Percentiles rank a stretch among this genome's conserved stretches.
phyloP scores from a whole-genome alignment of 768 basidiomycete species.

The Dentipellis sp. region DNA sequence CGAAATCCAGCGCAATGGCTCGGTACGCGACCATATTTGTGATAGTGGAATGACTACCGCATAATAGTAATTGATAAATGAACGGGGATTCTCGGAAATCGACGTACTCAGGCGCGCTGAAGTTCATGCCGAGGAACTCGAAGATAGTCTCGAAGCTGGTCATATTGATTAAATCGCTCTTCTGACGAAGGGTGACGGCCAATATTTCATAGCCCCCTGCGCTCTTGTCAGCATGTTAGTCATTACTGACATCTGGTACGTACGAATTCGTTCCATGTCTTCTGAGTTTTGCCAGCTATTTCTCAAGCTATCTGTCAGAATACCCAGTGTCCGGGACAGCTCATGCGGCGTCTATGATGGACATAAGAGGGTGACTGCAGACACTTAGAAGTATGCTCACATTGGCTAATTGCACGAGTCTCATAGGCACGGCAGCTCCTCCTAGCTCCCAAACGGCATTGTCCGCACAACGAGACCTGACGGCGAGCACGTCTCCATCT shows the following conservation, averaged over 20 bases:
- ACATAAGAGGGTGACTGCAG: not conserved
- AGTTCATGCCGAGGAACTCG: constrained; percentile 79
- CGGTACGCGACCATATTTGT: constrained; percentile 77
- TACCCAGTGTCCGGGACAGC: constrained; percentile 58
- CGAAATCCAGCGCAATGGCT: constrained; percentile 80
- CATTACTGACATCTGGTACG: constrained; percentile 20
- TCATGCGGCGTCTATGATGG: constrained; percentile 59
- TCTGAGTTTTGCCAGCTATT: constrained; percentile 92
- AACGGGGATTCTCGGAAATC: not conserved
- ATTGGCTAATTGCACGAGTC: constrained; percentile 68
- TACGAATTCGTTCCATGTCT: constrained; percentile 86
- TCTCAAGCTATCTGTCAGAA: constrained; percentile 68
- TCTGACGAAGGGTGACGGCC: constrained; percentile 60
- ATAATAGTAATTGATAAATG: not conserved
- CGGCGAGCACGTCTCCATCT: constrained; percentile 49
- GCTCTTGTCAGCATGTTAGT: not conserved
- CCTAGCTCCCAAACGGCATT: constrained; percentile 75
- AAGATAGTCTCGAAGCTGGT: constrained; percentile 78
- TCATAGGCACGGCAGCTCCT: constrained; percentile 64
- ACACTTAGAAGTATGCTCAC: constrained; percentile 28
- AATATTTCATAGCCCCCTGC: constrained; percentile 86
- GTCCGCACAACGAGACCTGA: constrained; percentile 61
- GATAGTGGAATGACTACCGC: constrained; percentile 64
- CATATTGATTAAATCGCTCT: constrained; percentile 68
- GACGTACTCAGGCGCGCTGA: constrained; percentile 70